Evolutionary conservation across 2,329 filamentous ascomycete species (phyloP).

Genomic region (Exophiala sp.): DNA sequence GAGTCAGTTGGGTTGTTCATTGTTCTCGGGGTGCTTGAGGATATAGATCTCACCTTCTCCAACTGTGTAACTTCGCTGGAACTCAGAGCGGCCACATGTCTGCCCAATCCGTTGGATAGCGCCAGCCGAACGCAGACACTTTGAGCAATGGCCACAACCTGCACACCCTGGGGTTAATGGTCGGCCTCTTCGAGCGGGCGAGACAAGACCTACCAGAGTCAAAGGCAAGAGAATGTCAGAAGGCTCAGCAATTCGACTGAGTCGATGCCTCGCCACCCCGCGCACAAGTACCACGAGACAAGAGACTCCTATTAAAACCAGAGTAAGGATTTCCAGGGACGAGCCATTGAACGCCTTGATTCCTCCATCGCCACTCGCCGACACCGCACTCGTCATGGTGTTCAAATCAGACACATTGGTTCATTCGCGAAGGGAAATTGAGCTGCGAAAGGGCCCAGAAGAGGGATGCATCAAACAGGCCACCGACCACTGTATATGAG

Average conservation of each 20-base stretch:
- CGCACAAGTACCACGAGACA: conserved; percentile 10
- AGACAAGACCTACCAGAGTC: conserved; percentile 9
- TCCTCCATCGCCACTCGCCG: conserved; percentile 2
- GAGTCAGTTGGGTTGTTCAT: neutral
- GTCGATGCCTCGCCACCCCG: conserved; percentile 11
- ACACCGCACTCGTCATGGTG: conserved; percentile 11
- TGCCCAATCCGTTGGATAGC: conserved; percentile 12
- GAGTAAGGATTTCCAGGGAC: conserved; percentile 10
- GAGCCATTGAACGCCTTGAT: conserved; percentile 10
- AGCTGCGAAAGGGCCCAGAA: neutral
- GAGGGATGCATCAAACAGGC: conserved; percentile 2
- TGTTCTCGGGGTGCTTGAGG: neutral
- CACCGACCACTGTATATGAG: conserved; percentile 8
- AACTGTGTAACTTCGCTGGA: conserved; percentile 4
- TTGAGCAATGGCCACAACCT: conserved; percentile 9
- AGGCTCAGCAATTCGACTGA: conserved; percentile 8
- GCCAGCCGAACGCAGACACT: conserved; percentile 5
- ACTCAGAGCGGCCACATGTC: conserved; percentile 6
- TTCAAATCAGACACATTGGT: neutral
- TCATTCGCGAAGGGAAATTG: conserved; percentile 5
- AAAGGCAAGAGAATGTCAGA: conserved; percentile 15
- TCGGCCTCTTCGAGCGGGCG: neutral
- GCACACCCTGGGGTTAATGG: neutral
- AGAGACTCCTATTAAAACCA: conserved; percentile 10
- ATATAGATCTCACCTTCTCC: conserved; percentile 8